These are phyloP conservation scores for Colletotrichum eleusines DNA, from an alignment of 2,329 filamentous ascomycete species.

Conservation along the genomic window DNA sequence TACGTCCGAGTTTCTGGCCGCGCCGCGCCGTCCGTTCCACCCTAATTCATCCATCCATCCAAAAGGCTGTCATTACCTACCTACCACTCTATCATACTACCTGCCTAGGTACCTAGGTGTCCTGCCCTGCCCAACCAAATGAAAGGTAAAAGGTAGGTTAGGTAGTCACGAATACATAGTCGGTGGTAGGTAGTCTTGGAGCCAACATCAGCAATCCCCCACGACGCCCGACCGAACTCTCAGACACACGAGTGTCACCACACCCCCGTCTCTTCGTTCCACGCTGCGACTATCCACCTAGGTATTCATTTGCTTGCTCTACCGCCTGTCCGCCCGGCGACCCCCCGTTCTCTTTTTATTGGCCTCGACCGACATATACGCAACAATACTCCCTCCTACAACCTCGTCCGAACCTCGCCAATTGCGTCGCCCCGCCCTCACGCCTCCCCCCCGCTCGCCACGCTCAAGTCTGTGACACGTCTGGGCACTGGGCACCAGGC, in stretches of 20 bases:
- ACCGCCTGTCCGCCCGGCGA: constrained; percentile 1
- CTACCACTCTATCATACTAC: background rate
- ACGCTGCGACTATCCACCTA: too few relatives aligned
- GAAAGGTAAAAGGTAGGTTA: too few relatives aligned
- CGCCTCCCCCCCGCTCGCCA: constrained; percentile 34
- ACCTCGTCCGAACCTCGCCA: constrained; percentile 40
- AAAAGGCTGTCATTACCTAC: background rate
- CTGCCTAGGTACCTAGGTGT: background rate
- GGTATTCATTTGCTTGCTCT: constrained; percentile 41
- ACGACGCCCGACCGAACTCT: background rate
- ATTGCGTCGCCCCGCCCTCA: constrained; percentile 37
- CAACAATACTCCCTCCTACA: too few relatives aligned
- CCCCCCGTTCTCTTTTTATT: constrained; percentile 1
- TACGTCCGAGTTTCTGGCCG: constrained; percentile 5
- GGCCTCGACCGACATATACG: constrained; percentile 14
- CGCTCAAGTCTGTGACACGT: constrained; percentile 41
- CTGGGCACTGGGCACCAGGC: too few relatives aligned
- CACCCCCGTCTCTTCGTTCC: constrained; percentile 10
- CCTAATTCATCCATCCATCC: too few relatives aligned
- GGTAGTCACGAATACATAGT: too few relatives aligned
- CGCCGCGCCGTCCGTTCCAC: constrained; percentile 10
- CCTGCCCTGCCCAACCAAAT: too few relatives aligned
- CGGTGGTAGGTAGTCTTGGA: background rate
- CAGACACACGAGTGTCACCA: too few relatives aligned
- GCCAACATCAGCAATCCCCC: background rate